Percentiles rank a stretch among this genome's conserved stretches.
Evolutionary conservation across 768 basidiomycete genomes (phyloP).

Genomic region (Roridomyces roridus): DNA sequence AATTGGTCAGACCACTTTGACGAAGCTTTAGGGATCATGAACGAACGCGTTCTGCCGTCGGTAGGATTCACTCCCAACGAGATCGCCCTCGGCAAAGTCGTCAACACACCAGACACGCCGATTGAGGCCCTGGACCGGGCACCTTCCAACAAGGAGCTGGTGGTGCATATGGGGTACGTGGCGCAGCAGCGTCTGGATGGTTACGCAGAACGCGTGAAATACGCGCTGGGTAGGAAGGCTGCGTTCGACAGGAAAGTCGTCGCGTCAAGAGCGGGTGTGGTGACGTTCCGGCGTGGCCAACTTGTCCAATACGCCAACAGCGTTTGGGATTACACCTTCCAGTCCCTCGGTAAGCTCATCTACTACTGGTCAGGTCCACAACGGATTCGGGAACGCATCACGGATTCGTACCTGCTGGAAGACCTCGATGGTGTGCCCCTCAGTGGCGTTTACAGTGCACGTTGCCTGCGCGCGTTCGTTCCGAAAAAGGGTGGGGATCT

Average conservation of each 20-base stretch:
- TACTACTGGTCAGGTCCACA: conserved; percentile 38
- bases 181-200: conserved; percentile 37
- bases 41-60: conserved; percentile 30
- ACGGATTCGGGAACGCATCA: conserved; percentile 4
- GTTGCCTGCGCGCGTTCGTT: conserved; percentile 5
- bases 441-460: conserved; percentile 4
- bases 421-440: conserved; percentile 8
- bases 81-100: conserved; percentile 33
- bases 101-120: conserved; percentile 30
- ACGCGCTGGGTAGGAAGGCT: conserved; percentile 31
- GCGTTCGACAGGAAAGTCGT: conserved; percentile 33
- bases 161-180: conserved; percentile 34
- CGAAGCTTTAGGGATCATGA: conserved; percentile 21
- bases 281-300: conserved; percentile 33
- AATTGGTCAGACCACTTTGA: conserved; percentile 33
- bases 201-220: conserved; percentile 26
- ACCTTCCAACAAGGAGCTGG: conserved; percentile 5
- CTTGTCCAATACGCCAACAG: no score
- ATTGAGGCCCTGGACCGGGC: not conserved
- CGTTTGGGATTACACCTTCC: conserved; percentile 36
- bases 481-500: no score
- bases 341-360: conserved; percentile 32
- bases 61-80: conserved; percentile 26
- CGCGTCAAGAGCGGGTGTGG: conserved; percentile 16
- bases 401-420: conserved; percentile 24